A percentile compares a stretch with the other conserved stretches of the same genome.
These are phyloP conservation scores for Lipomyces yamanashiensis DNA, from an alignment of 805 yeast genomes.

Conservation along the genomic window DNA sequence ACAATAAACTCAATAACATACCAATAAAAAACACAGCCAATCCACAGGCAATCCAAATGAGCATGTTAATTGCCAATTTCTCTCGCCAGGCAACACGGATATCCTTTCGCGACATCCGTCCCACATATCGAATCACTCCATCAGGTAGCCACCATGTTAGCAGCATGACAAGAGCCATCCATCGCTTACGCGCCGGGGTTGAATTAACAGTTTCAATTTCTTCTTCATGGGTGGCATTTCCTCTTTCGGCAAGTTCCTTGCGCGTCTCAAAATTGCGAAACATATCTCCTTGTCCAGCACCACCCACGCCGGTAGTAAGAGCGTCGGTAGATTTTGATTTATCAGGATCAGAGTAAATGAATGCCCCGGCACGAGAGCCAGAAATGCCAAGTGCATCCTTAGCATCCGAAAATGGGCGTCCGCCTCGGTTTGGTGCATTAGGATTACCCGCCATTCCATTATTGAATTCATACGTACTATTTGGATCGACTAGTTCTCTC, in stretches of 20 bases:
- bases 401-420: constrained; percentile 18
- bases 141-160: constrained; percentile 52
- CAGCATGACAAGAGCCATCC: constrained; percentile 48
- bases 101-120: constrained; percentile 45
- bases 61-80: constrained; percentile 49
- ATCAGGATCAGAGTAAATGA: constrained; percentile 34
- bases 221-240: constrained; percentile 45
- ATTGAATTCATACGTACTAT: constrained; percentile 15
- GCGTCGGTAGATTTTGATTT: constrained; percentile 37
- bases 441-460: constrained; percentile 7
- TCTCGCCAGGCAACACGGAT: constrained; percentile 52
- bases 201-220: constrained; percentile 39
- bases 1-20: constrained; percentile 24
- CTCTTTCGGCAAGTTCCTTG: constrained; percentile 44
- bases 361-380: constrained; percentile 24
- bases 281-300: constrained; percentile 41
- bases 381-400: constrained; percentile 34
- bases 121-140: constrained; percentile 41
- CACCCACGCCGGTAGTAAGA: constrained; percentile 22
- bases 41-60: constrained; percentile 49
- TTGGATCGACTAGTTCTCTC: constrained; percentile 49
- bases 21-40: constrained; percentile 30
- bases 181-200: constrained; percentile 44
- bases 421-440: constrained; percentile 9
- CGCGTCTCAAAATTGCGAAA: constrained; percentile 45